Evolutionary conservation across 371 early-diverging fungal genomes (phyloP).

Genomic region (Apophysomyces sp.): DNA sequence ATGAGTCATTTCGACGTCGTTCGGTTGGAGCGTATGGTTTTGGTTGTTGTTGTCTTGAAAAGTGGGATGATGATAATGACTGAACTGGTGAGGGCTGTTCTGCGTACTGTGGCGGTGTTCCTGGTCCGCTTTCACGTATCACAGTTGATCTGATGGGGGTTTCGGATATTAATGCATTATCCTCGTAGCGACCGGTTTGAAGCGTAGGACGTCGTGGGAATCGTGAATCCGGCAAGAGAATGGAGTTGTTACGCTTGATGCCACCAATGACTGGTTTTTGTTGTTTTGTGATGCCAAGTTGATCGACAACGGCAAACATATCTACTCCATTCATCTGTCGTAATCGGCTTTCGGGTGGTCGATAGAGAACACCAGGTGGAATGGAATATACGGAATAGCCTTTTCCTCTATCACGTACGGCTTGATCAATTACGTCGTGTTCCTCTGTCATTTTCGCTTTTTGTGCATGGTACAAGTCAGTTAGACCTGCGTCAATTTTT

Average conservation of each 20-base stretch:
- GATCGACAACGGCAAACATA: constrained; percentile 26
- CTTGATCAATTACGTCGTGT: constrained; percentile 75
- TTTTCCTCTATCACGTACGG: constrained; percentile 68
- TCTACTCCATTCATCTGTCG: constrained; percentile 33
- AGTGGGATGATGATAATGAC: background rate
- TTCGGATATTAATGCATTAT: background rate
- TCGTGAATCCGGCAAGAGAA: constrained; percentile 18
- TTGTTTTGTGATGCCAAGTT: constrained; percentile 7
- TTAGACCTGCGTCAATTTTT: constrained; percentile 70
- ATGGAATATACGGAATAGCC: constrained; percentile 77
- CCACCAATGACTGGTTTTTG: constrained; percentile 1
- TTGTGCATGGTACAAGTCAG: constrained; percentile 76
- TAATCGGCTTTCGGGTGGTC: constrained; percentile 78
- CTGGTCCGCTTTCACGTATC: background rate
- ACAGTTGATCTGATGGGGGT: background rate
- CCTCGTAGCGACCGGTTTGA: background rate
- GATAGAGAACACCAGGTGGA: constrained; percentile 76
- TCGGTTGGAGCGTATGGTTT: constrained; percentile 9
- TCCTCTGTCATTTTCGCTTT: constrained; percentile 68
- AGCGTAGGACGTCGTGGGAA: constrained; percentile 3
- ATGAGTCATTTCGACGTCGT: constrained; percentile 27
- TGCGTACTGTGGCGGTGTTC: constrained; percentile 3
- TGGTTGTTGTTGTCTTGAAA: constrained; percentile 4
- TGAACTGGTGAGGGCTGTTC: constrained; percentile 6
- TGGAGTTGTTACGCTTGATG: constrained; percentile 30